Evolutionary conservation across 2,329 filamentous ascomycete species (phyloP), one percentile per base, ranked within the genome.

Genomic region (Ophiostoma australiae): DNA sequence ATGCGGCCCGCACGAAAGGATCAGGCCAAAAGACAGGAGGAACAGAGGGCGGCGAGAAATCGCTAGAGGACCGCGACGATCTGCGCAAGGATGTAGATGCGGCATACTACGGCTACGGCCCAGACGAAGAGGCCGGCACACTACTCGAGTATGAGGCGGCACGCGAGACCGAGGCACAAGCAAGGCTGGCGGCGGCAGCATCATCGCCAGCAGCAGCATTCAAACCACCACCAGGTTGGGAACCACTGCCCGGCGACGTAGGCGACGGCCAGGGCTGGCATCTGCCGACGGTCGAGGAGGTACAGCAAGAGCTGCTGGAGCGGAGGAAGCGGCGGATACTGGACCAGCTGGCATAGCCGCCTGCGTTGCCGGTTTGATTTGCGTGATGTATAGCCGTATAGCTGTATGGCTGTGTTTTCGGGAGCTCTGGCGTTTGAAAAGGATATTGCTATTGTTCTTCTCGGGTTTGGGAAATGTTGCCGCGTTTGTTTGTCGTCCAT

Each of bases 51-150:
- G 66, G 20, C 23, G 71, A 70, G 4, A 58, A 58, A 23, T 86
- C 89, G 2, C 80, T 88, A 10, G 90, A 92, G 77, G 85, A 86
- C 73, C 84, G 91, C 75, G 87, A 88, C 69, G 91, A 93, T 76
- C 78, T 93, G 75, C 82, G 90, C 73, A 89, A 87, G 80, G 87
- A 90, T 75, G 94, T 99, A 10, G 93, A 99, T 80, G 95, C 95
- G 15, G 91, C 90, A 41, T 99, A 99, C 80, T 99, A 97, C 79
- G 95, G 95, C 58, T 99, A 97, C 80, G 94, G 93, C 73, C 86
- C 94, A 8, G 92, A 94, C 75, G 94, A 98, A 80, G 95, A 98
- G 80, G 93, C 97, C 79, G 92, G 90, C 0, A 88, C 85, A 66
- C 78, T 98, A 77, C 79, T 97, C 74, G 87, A 84, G 69, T 97